Evolutionary conservation across 345 rosid species (phyloP), one percentile per base, ranked within the genome.

Genomic region (Limnanthes douglasii): DNA sequence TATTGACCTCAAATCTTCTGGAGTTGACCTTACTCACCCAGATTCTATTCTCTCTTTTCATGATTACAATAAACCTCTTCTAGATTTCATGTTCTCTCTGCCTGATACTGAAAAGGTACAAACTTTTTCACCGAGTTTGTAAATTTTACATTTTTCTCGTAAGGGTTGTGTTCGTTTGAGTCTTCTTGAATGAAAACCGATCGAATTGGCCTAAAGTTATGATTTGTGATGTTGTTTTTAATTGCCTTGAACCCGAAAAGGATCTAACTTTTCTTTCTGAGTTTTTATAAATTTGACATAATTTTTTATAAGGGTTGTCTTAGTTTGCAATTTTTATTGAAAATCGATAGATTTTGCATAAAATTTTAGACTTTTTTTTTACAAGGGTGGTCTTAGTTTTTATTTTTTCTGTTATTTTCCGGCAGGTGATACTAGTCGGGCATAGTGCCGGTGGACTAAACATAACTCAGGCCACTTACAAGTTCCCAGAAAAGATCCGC

Each of bases 391-490:
- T 12, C 1, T 45, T 42, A 18, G 21, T 31, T 51, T 19, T 30
- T 31, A 27, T 20, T 11, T 32, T 43, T 41, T 36, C 40, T 18
- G 45, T 15, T 27, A 16, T 40, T 21, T 22, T 8, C 37, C 40
- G 15, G 5, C 51, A 86, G 96, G 96, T 86, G 31, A 62, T 86
- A 48, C 46, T 86, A 53, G 93, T 81, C 8, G 97, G 93, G 1
- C 97, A 86, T 35, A 86, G 97, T 43, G 94, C 97, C 1, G 97
- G 93, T 40, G 97, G 97, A 24, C 64, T 86, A 22, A 78, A 75
- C 41, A 43, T 86, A 25, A 86, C 94, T 2, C 63, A 65, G 34
- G 81, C 75, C 18, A 64, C 57, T 39, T 66, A 64, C 26, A 65
- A 45, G 45, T 82, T 75, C 20, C 49, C 72, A 11, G 50, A 62